Evolutionary conservation across 192 early-diverging fungal genomes (phyloP), one percentile per base, ranked within the genome.

Genomic region (Linnemannia exigua): DNA sequence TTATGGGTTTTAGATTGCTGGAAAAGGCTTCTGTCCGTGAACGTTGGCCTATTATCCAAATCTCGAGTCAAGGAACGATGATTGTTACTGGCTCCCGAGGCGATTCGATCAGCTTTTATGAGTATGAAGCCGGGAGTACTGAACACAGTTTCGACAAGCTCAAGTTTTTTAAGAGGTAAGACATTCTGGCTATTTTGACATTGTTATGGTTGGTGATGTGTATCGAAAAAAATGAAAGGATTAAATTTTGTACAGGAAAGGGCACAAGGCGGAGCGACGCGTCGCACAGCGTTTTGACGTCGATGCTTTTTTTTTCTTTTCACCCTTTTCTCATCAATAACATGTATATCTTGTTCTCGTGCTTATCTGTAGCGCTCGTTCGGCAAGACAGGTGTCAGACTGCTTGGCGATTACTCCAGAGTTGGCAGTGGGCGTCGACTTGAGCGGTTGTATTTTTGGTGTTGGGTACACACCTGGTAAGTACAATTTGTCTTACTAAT

Each of bases 31-130:
- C 47, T 17, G 36, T 76, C 61, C 84, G 84, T 50, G 84, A 86
- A 35, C 84, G 84, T 3, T 86, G 84, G 84, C 84, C 84, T 0
- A 86, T 86, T 28, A 36, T 79, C 22, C 84, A 86, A 63, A 86
- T 86, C 4, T 86, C 84, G 44, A 86, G 14, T 22, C 48, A 67
- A n/a, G 84, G 78, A 8, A 66, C 46, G 38, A 86, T 77, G 77
- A 80, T 86, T 52, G 76, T 78, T 33, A 86, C 84, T 25, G 84
- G 84, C 7, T 86, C 84, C 20, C 67, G 75, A 58, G 78, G 84
- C 1, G 84, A 86, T 46, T 75, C 78, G 12, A 79, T 80, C 14
- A 77, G 54, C 38, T 86, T 86, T 75, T 86, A 86, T n/a, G 84
- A 80, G 46, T 73, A 86, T 70, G 69, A 76, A 54, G n/a, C 63